Base-by-base conservation (phyloP, 306 rosid species). In the Cucumis hystrix region DNA sequence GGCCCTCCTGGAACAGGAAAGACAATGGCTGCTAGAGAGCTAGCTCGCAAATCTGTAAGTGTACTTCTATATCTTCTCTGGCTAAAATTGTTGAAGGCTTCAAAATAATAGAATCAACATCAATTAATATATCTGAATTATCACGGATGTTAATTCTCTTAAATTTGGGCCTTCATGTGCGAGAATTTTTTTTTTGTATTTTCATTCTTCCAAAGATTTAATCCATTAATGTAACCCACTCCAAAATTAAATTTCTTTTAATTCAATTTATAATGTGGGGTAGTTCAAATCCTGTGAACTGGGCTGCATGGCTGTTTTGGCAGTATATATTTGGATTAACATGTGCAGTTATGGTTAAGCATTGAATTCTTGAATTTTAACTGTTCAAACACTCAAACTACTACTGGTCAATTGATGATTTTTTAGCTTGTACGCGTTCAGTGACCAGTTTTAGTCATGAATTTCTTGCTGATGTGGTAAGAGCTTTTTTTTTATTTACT, bases 1-100 rank as follows among this genome's bases (percentile, higher is more conserved):
- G 98, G 99, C 21, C 97, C 99, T 87, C 98, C 98, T 20, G 99
- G 99, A 84, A 96, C 99, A 56, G 99, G 99, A 78, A 96, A 96
- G 77, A 96, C 99, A 68, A 91, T 96, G 99, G 99, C 97, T 60
- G 99, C 99, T 33, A 87, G 99, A 82, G 98, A 92, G 87, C 77
- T 96, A 80, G 99, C 99, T 84, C 90, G 77, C 3, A 96, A 88
- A 91, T 96, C 98, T 82, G 99, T 96, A 92, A 35, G 96, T 64
- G 39, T 71, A 80, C 80, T 18, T n/a, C 40, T 49, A 63, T 21
- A 41, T 55, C 63, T 33, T 37, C 66, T 58, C 79, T 56, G 11
- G 13, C 39, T 28, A 56, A 23, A 23, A 40, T 20, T 40, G 69
- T 40, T 75, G 68, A 58, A 20, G 16, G 39, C 69, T 58, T 71